These are phyloP conservation scores for Pyricularia sp. DNA, from an alignment of 2,329 filamentous ascomycete genomes.

Conservation along the genomic window DNA sequence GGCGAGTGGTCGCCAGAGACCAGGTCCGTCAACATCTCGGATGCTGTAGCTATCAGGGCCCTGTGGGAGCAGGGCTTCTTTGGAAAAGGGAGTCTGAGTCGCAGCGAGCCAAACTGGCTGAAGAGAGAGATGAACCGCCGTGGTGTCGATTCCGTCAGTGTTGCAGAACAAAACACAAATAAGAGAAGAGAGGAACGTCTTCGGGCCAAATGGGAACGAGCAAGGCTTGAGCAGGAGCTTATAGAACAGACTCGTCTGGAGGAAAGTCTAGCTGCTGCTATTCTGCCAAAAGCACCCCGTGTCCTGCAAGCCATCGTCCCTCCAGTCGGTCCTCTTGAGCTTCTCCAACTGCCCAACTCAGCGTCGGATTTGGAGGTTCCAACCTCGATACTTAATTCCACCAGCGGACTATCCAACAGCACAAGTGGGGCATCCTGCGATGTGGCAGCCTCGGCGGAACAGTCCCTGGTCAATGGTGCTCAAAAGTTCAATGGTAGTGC, in stretches of 20 bases:
- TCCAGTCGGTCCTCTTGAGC: slow-evolving; percentile 35
- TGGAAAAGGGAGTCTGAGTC: slow-evolving; percentile 84
- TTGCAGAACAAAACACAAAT: slow-evolving; percentile 74
- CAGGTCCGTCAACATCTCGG: slow-evolving; percentile 74
- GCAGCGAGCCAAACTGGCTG: slow-evolving; percentile 92
- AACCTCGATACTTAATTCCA: neutral
- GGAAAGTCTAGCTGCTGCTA: neutral
- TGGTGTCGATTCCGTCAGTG: slow-evolving; percentile 54
- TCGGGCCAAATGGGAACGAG: slow-evolving; percentile 82
- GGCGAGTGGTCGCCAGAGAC: slow-evolving; percentile 78
- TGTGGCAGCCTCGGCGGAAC: neutral
- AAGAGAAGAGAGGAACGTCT: slow-evolving; percentile 71
- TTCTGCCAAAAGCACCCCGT: neutral
- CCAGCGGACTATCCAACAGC: neutral
- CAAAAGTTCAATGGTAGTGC: neutral
- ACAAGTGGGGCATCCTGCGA: neutral
- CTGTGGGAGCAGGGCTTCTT: slow-evolving; percentile 98
- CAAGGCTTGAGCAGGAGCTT: slow-evolving; percentile 75
- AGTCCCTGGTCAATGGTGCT: neutral
- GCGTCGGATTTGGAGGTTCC: slow-evolving; percentile 20
- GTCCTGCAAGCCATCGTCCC: slow-evolving; percentile 11
- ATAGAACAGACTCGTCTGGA: slow-evolving; percentile 51
- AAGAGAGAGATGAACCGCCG: slow-evolving; percentile 68
- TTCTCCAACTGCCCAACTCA: slow-evolving; percentile 50
- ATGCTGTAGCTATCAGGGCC: slow-evolving; percentile 64